phyloP scores from a whole-genome alignment of 177 flowering plant genomes.

The Vitis hybrid region DNA sequence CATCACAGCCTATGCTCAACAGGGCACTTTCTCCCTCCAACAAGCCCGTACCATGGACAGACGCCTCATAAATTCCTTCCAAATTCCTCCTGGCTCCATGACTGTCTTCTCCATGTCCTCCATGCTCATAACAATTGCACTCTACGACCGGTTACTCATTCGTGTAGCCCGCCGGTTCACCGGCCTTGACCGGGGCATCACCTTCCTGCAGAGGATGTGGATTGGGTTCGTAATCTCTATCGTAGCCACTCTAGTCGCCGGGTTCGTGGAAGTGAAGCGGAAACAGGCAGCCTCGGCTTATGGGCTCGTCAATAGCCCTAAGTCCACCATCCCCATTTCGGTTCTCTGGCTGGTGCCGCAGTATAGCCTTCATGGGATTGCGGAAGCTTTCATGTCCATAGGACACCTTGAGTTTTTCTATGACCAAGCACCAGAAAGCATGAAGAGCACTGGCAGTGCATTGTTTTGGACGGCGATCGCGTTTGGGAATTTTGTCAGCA shows the following conservation, averaged over 20 bases:
- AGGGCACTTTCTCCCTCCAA: constrained; percentile 77
- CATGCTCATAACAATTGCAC: constrained; percentile 41
- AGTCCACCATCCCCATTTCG: constrained; percentile 37
- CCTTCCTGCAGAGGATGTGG: constrained; percentile 49
- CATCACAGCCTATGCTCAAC: constrained; percentile 81
- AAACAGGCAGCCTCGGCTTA: constrained; percentile 30
- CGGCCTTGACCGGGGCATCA: constrained; percentile 49
- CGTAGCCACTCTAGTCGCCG: constrained; percentile 46
- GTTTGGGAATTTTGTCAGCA: constrained; percentile 50
- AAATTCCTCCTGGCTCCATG: constrained; percentile 88
- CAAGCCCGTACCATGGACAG: constrained; percentile 87
- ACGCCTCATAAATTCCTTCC: constrained; percentile 59
- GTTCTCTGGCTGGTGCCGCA: constrained; percentile 69
- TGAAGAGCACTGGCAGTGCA: constrained; percentile 64
- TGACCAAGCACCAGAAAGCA: constrained; percentile 76
- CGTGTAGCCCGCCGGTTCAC: constrained; percentile 37
- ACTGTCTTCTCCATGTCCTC: constrained; percentile 42
- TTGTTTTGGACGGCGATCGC: constrained; percentile 62
- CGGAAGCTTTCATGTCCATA: constrained; percentile 75
- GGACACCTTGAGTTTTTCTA: constrained; percentile 77
- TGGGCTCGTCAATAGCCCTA: constrained; percentile 30
- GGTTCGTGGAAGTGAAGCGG: constrained; percentile 39
- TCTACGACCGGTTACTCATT: constrained; percentile 46
- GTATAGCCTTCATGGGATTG: constrained; percentile 61
- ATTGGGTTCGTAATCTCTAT: constrained; percentile 48